Conservation (phyloP, 2,329 filamentous ascomycete species). For the Corinectria fuckeliana region DNA sequence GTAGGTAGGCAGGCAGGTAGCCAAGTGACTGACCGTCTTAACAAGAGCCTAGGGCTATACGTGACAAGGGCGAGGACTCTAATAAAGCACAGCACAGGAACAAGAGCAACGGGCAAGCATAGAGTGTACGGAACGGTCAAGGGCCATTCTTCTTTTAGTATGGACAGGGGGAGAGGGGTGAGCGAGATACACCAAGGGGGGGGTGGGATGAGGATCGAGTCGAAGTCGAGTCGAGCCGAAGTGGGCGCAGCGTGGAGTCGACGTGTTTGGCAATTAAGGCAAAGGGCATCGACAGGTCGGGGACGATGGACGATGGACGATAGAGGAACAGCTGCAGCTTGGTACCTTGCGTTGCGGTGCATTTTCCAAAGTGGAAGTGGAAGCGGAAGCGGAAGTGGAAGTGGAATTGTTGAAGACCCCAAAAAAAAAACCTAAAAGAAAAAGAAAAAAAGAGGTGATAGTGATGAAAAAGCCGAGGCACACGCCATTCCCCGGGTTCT, state of each 20-base stretch:
- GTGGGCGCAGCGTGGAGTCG: too few relatives aligned
- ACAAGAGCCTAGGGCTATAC: constrained; percentile 35
- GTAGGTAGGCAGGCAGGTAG: constrained; percentile 18
- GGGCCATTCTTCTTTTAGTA: not conserved
- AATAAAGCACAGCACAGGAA: constrained; percentile 8
- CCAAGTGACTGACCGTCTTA: constrained; percentile 23
- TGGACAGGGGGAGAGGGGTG: constrained; percentile 20
- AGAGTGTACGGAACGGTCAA: constrained; percentile 20
- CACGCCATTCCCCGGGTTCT: constrained; percentile 1
- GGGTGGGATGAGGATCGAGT: constrained; percentile 17
- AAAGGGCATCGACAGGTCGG: constrained; percentile 34
- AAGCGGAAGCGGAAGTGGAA: too few relatives aligned
- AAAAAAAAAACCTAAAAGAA: too few relatives aligned
- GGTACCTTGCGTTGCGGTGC: constrained; percentile 30
- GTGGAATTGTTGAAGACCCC: too few relatives aligned
- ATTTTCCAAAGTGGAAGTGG: too few relatives aligned
- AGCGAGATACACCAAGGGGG: constrained; percentile 12
- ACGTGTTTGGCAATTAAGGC: constrained; percentile 39
- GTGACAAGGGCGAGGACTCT: constrained; percentile 24
- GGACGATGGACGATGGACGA: constrained; percentile 26
- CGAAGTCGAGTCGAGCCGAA: not conserved
- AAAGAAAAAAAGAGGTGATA: constrained; percentile 19
- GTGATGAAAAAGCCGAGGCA: constrained; percentile 10
- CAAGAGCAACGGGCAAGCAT: constrained; percentile 7
- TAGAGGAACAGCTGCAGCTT: constrained; percentile 5